A percentile compares a stretch with the other conserved stretches of the same genome.
Evolutionary conservation across 768 basidiomycete species (phyloP).

Genomic region (Candolleomyces aberdarensis): DNA sequence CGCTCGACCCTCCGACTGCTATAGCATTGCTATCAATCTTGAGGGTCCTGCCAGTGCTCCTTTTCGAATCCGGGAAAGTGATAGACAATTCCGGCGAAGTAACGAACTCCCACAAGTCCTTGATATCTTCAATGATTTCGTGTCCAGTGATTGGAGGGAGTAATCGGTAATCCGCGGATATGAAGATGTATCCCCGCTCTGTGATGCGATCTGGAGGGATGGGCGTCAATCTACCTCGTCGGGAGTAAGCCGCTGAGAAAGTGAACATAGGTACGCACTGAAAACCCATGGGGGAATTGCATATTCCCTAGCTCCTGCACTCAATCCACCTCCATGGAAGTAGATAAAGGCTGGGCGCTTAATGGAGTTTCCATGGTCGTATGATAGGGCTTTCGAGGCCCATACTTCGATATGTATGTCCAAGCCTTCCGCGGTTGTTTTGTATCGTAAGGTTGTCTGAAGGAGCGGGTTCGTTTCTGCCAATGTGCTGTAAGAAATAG

Average conservation of each 20-base stretch:
- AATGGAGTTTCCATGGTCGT: constrained; percentile 2
- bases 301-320: constrained; percentile 52
- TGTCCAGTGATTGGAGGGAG: constrained; percentile 53
- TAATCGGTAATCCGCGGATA: constrained; percentile 64
- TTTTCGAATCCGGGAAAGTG: not conserved
- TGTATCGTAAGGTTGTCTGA: constrained; percentile 1
- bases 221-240: not conserved
- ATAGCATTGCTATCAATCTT: constrained; percentile 43
- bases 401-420: constrained; percentile 9
- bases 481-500: too few species aligned
- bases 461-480: not conserved
- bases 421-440: constrained; percentile 2
- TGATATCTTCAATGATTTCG: constrained; percentile 55
- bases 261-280: constrained; percentile 27
- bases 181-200: constrained; percentile 49
- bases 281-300: constrained; percentile 69
- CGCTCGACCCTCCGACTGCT: constrained; percentile 55
- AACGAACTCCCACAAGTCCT: constrained; percentile 53
- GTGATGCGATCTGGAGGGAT: constrained; percentile 40
- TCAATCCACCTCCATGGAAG: constrained; percentile 56
- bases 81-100: constrained; percentile 10
- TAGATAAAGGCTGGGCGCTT: constrained; percentile 35
- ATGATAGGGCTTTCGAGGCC: not conserved
- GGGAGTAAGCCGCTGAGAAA: not conserved
- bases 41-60: constrained; percentile 16